These are phyloP conservation scores for Apiospora koreana DNA, from an alignment of 2,329 filamentous ascomycete species.

Conservation along the genomic window DNA sequence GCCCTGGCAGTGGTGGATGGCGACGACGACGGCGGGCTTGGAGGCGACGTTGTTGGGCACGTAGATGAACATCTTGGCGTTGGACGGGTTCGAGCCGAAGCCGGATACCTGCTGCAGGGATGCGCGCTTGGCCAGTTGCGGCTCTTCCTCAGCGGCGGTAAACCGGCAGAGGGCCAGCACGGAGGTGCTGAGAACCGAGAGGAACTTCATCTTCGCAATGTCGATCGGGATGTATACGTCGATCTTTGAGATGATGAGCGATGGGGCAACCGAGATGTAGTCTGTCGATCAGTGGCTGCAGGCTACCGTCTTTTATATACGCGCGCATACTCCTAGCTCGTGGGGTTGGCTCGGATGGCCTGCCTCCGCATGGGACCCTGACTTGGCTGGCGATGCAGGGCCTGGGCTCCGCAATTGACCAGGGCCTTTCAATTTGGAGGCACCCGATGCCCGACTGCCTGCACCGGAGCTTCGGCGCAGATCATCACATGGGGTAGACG, in stretches of 20 bases:
- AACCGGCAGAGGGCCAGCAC: conserved; percentile 19
- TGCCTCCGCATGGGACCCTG: background rate
- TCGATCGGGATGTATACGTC: background rate
- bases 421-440: background rate
- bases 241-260: background rate
- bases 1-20: conserved; percentile 56
- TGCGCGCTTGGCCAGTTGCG: conserved; percentile 16
- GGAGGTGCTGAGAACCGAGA: conserved; percentile 11
- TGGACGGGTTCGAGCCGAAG: conserved; percentile 38
- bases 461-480: background rate
- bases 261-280: background rate
- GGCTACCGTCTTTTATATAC: background rate
- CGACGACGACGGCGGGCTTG: conserved; percentile 50
- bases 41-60: conserved; percentile 35
- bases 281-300: background rate
- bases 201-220: conserved; percentile 9
- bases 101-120: conserved; percentile 28
- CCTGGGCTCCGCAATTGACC: background rate
- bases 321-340: too few relatives aligned
- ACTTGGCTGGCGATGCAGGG: background rate
- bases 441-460: background rate
- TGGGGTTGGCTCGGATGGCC: background rate
- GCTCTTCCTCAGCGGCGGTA: conserved; percentile 9
- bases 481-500: background rate
- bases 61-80: conserved; percentile 47